A percentile compares a stretch with the other conserved stretches of the same genome.
Evolutionary conservation across 2,329 filamentous ascomycete genomes (phyloP).

Genomic region (Hymenoscyphus albidus): DNA sequence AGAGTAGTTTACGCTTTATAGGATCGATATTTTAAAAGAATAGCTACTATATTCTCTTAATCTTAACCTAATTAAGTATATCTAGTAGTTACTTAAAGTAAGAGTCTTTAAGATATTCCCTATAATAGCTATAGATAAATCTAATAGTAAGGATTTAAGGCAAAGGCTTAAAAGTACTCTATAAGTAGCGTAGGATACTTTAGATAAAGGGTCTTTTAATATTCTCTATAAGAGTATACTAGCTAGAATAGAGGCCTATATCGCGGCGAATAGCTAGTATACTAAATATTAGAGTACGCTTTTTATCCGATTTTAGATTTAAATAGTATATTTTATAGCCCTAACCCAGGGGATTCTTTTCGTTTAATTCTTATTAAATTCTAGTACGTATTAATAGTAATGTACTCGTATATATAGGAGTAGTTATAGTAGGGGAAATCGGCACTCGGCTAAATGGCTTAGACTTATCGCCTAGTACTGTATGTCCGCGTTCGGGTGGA

Average conservation of each 20-base stretch:
- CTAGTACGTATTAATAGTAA: not conserved
- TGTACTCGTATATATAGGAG: not conserved
- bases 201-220: not conserved
- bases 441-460: too few species aligned
- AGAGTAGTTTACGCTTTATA: not conserved
- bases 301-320: not conserved
- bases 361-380: not conserved
- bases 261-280: not conserved
- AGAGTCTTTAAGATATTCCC: not conserved
- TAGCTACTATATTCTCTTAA: slow-evolving; percentile 43
- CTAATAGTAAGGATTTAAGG: not conserved
- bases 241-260: not conserved
- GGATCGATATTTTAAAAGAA: slow-evolving; percentile 31
- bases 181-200: not conserved
- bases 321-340: not conserved
- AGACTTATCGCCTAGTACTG: too few species aligned
- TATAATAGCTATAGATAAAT: not conserved
- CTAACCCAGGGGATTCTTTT: not conserved
- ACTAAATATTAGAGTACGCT: not conserved
- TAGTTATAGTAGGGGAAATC: too few species aligned
- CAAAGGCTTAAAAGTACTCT: not conserved
- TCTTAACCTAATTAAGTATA: slow-evolving; percentile 30
- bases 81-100: slow-evolving; percentile 5
- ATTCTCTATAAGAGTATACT: not conserved
- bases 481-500: not conserved